Conservation (phyloP, 2,329 filamentous ascomycete species). For the Aspergillus arachidicola region DNA sequence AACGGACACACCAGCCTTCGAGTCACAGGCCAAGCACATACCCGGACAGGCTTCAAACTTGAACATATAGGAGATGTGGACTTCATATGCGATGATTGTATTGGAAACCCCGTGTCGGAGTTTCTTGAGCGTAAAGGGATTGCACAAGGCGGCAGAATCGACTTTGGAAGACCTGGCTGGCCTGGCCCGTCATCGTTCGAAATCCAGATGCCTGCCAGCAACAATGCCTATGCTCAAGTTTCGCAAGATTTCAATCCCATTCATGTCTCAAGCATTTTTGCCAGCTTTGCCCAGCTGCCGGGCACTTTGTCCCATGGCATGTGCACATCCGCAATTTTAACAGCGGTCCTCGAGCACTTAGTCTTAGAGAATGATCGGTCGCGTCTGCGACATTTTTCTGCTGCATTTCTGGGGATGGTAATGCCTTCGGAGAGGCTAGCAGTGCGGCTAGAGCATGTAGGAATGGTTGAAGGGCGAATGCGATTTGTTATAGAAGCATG, state of each 20-base stretch:
- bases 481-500: constrained; percentile 94
- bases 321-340: constrained; percentile 96
- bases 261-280: constrained; percentile 92
- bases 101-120: constrained; percentile 20
- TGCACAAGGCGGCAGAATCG: background rate
- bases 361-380: constrained; percentile 85
- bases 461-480: constrained; percentile 95
- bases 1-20: background rate
- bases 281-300: constrained; percentile 88
- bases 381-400: constrained; percentile 91
- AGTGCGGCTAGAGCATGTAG: constrained; percentile 88
- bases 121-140: constrained; percentile 20
- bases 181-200: constrained; percentile 53
- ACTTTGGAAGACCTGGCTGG: constrained; percentile 15
- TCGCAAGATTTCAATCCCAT: constrained; percentile 98
- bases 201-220: constrained; percentile 85
- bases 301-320: constrained; percentile 97
- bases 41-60: background rate
- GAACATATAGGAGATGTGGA: constrained; percentile 10
- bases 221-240: constrained; percentile 92
- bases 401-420: constrained; percentile 91
- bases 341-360: constrained; percentile 91
- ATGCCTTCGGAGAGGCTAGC: constrained; percentile 89
- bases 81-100: constrained; percentile 13
- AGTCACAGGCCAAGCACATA: constrained; percentile 15